Evolutionary conservation across 371 early-diverging fungal genomes (phyloP).

Genomic region (Syncephalastrum racemosum): DNA sequence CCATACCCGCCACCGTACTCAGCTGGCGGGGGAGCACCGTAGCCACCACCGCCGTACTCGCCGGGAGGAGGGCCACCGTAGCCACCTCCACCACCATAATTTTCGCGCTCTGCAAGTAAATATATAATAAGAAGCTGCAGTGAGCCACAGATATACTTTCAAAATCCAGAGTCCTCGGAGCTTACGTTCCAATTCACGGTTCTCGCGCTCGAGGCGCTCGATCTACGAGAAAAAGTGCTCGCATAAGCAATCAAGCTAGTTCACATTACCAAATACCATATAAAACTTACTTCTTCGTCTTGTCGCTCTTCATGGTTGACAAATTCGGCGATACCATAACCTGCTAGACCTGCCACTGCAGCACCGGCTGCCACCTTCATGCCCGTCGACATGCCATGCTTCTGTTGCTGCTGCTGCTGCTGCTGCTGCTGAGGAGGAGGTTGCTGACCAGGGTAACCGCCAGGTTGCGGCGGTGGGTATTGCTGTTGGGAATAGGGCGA

Average conservation of each 20-base stretch:
- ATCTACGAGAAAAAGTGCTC: conserved; percentile 5
- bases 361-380: conserved; percentile 46
- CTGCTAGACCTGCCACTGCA: conserved; percentile 38
- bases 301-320: conserved; percentile 42
- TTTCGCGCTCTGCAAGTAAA: conserved; percentile 5
- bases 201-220: conserved; percentile 16
- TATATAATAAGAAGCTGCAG: background rate
- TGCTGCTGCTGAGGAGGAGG: conserved; percentile 9
- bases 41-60: conserved; percentile 4
- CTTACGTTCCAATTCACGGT: conserved; percentile 10
- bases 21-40: conserved; percentile 12
- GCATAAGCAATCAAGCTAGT: conserved; percentile 15
- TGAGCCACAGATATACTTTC: background rate
- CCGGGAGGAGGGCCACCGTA: conserved; percentile 14
- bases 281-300: conserved; percentile 16
- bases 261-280: background rate
- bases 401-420: conserved; percentile 8
- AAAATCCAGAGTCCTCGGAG: background rate
- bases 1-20: conserved; percentile 9
- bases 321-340: conserved; percentile 41
- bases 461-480: conserved; percentile 5
- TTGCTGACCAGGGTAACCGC: conserved; percentile 4
- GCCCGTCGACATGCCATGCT: conserved; percentile 36
- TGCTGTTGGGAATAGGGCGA: conserved; percentile 8
- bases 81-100: conserved; percentile 11